phyloP scores from a whole-genome alignment of 2,329 filamentous ascomycete genomes.

The Seiridium cupressi region DNA sequence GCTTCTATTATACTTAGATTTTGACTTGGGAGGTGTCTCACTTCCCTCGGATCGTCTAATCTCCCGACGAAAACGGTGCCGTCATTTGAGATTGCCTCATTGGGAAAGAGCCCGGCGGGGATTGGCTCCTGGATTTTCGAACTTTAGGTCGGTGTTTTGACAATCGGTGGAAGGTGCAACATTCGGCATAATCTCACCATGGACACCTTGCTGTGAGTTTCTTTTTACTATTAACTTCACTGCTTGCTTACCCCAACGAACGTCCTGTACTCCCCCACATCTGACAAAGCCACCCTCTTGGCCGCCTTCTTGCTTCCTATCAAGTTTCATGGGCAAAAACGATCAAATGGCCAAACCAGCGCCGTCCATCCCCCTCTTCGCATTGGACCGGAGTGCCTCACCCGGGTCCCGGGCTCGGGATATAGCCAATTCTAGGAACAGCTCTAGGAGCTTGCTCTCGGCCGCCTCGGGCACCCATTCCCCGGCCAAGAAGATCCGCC shows the following conservation, averaged over 20 bases:
- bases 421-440: background rate
- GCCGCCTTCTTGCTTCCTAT: background rate
- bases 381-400: background rate
- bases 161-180: background rate
- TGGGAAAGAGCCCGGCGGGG: background rate
- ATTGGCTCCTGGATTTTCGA: background rate
- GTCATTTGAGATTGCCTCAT: background rate
- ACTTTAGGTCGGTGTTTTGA: background rate
- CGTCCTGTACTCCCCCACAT: background rate
- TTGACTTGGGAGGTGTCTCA: background rate
- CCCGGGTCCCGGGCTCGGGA: background rate
- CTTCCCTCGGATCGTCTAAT: background rate
- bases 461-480: background rate
- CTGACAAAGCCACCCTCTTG: background rate
- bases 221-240: constrained; percentile 3
- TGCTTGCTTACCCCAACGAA: constrained; percentile 1
- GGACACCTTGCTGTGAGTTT: constrained; percentile 62
- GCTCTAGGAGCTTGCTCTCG: background rate
- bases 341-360: background rate
- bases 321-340: background rate
- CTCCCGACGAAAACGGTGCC: background rate
- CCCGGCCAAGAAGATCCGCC: constrained; percentile 6
- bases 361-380: background rate
- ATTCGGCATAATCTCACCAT: constrained; percentile 34
- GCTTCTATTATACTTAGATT: too few species aligned